These are phyloP conservation scores for Boeremia lycopersici DNA, from an alignment of 2,329 filamentous ascomycete species.

Conservation along the genomic window DNA sequence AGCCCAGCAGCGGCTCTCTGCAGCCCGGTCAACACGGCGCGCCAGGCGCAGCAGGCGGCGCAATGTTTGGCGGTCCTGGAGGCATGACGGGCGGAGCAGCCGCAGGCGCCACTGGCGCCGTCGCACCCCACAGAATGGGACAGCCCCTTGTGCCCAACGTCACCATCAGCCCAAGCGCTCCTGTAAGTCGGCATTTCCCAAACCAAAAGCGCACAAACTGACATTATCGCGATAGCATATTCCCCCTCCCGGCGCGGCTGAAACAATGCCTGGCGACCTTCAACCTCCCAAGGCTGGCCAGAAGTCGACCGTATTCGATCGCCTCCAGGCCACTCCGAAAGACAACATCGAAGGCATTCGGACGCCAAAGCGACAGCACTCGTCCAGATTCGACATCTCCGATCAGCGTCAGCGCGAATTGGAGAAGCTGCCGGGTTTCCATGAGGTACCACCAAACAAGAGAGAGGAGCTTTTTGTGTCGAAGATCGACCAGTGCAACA, in stretches of 20 bases:
- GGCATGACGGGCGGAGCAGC: slow-evolving; percentile 39
- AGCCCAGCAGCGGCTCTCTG: slow-evolving; percentile 31
- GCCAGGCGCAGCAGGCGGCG: slow-evolving; percentile 37
- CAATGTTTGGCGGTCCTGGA: slow-evolving; percentile 43
- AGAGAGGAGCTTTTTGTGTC: slow-evolving; percentile 99
- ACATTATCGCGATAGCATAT: slow-evolving; percentile 68
- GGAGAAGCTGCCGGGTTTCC: slow-evolving; percentile 96
- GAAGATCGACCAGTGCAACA: slow-evolving; percentile 99
- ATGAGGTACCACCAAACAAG: slow-evolving; percentile 93
- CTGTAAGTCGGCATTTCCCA: slow-evolving; percentile 48
- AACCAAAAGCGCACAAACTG: background rate
- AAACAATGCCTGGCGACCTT: slow-evolving; percentile 98
- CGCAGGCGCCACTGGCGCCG: slow-evolving; percentile 55
- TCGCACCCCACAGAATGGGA: slow-evolving; percentile 68
- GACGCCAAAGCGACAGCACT: slow-evolving; percentile 95
- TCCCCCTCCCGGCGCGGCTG: slow-evolving; percentile 87
- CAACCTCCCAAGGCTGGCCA: slow-evolving; percentile 89
- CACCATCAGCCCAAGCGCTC: slow-evolving; percentile 91
- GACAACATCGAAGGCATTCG: slow-evolving; percentile 94
- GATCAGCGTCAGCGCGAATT: slow-evolving; percentile 86
- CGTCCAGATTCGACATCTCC: slow-evolving; percentile 96
- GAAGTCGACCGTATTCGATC: slow-evolving; percentile 87
- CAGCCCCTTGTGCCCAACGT: slow-evolving; percentile 79
- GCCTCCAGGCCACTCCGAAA: slow-evolving; percentile 90
- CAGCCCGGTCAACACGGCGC: slow-evolving; percentile 42